phyloP scores from a whole-genome alignment of 352 stramenopile genomes.

The Phytopythium montanum region DNA sequence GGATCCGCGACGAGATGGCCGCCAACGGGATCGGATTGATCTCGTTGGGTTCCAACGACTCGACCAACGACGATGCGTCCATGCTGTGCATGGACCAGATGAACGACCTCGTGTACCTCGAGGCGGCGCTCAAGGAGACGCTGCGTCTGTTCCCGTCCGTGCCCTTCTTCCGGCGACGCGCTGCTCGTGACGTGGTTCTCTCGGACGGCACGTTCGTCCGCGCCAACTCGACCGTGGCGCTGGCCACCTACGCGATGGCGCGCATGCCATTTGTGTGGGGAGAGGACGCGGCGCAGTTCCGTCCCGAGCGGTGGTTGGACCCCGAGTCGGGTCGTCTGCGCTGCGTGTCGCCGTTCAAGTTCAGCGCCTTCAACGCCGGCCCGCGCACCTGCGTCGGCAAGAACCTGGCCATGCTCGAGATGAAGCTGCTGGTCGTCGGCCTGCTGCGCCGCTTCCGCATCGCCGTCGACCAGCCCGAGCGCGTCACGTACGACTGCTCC shows the following conservation, averaged over 20 bases:
- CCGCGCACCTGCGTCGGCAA: constrained; percentile 58
- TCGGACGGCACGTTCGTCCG: constrained; percentile 60
- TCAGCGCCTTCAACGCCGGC: constrained; percentile 62
- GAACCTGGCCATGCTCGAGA: constrained; percentile 55
- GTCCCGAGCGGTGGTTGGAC: constrained; percentile 69
- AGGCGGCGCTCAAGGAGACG: constrained; percentile 50
- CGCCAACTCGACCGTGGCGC: constrained; percentile 41
- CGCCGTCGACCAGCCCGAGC: constrained; percentile 25
- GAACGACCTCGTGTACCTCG: constrained; percentile 39
- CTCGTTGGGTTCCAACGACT: constrained; percentile 11
- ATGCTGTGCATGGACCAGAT: constrained; percentile 40
- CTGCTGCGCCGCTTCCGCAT: constrained; percentile 68
- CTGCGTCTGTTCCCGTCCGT: constrained; percentile 67
- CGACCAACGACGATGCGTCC: constrained; percentile 1
- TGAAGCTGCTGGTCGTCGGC: constrained; percentile 52
- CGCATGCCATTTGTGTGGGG: constrained; percentile 58
- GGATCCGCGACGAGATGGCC: constrained; percentile 43
- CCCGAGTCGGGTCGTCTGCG: constrained; percentile 23
- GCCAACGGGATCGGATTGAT: constrained; percentile 11
- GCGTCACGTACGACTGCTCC: constrained; percentile 47
- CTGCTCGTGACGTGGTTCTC: constrained; percentile 43
- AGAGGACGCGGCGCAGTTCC: constrained; percentile 53
- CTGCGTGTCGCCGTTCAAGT: constrained; percentile 55
- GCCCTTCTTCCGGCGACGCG: constrained; percentile 39
- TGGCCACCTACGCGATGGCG: constrained; percentile 55